A percentile compares a stretch with the other conserved stretches of the same genome.
Evolutionary conservation across 805 yeast species (phyloP).

Genomic region (Candida silvicultrix): DNA sequence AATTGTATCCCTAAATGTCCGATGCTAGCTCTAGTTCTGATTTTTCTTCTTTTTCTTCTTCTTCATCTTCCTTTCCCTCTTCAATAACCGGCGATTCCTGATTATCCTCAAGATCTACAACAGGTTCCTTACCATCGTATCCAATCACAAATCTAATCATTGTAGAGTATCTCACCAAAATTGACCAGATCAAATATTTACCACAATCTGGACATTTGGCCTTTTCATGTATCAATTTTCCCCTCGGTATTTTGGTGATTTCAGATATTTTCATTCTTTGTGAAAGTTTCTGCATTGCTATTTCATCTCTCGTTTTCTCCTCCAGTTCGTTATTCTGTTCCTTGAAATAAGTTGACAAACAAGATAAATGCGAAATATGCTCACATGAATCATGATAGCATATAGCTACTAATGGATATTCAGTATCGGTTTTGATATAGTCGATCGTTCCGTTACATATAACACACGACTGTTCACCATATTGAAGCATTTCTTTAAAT

Average conservation of each 20-base stretch:
- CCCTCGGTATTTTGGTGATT: slow-evolving; percentile 3
- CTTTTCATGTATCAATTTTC: slow-evolving; percentile 21
- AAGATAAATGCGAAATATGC: slow-evolving; percentile 30
- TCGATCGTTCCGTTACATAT: slow-evolving; percentile 28
- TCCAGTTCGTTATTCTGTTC: background rate
- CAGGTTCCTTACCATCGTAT: slow-evolving; percentile 6
- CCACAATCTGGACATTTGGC: slow-evolving; percentile 26
- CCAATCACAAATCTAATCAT: slow-evolving; percentile 6
- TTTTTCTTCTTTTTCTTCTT: slow-evolving; percentile 11
- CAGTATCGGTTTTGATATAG: slow-evolving; percentile 25
- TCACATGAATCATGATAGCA: slow-evolving; percentile 30
- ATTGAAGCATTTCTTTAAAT: slow-evolving; percentile 16
- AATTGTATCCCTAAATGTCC: too few relatives aligned
- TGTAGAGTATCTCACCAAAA: slow-evolving; percentile 21
- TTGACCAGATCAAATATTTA: slow-evolving; percentile 23
- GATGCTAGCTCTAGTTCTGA: background rate
- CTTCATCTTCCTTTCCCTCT: too few relatives aligned
- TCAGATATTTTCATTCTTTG: background rate
- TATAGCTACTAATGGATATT: slow-evolving; percentile 27
- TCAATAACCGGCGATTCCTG: too few relatives aligned
- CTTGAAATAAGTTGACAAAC: slow-evolving; percentile 26
- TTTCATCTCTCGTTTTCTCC: background rate
- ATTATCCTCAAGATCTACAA: background rate
- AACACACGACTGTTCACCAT: slow-evolving; percentile 23
- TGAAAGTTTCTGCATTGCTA: background rate